Percentiles rank a stretch among this genome's conserved stretches.
phyloP scores from a whole-genome alignment of 2,329 filamentous ascomycete species.

The Emericellopsis atlantica region DNA sequence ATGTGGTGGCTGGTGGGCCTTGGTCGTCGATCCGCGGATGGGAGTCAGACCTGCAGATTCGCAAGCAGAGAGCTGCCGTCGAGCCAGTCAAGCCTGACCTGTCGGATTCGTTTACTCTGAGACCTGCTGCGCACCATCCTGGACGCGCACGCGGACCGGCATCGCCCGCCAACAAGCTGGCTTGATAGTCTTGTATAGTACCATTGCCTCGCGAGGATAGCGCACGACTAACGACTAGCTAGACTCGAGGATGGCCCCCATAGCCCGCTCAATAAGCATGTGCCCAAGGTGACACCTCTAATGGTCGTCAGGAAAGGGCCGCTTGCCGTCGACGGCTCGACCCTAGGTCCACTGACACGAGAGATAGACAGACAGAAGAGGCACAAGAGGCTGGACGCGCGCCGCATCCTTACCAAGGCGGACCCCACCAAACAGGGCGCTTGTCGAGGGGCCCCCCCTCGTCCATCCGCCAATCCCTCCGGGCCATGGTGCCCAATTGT shows the following conservation, averaged over 20 bases:
- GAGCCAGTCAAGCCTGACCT: neutral
- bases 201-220: neutral
- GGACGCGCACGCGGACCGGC: neutral
- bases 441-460: neutral
- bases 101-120: neutral
- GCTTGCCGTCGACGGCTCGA: conserved; percentile 2
- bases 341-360: neutral
- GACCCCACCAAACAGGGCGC: neutral
- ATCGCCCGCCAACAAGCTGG: neutral
- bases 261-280: neutral
- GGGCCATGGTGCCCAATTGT: neutral
- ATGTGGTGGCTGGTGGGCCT: neutral
- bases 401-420: too few relatives aligned
- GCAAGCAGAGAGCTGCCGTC: neutral
- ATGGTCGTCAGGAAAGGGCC: neutral
- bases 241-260: neutral
- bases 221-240: neutral
- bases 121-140: neutral
- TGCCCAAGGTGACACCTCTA: neutral
- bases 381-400: too few relatives aligned
- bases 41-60: neutral
- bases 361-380: neutral
- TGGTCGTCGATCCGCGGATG: neutral
- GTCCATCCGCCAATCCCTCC: conserved; percentile 22
- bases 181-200: neutral